These are phyloP conservation scores for Lenwebbia sp. DNA, from an alignment of 345 rosid genomes.

Conservation along the genomic window DNA sequence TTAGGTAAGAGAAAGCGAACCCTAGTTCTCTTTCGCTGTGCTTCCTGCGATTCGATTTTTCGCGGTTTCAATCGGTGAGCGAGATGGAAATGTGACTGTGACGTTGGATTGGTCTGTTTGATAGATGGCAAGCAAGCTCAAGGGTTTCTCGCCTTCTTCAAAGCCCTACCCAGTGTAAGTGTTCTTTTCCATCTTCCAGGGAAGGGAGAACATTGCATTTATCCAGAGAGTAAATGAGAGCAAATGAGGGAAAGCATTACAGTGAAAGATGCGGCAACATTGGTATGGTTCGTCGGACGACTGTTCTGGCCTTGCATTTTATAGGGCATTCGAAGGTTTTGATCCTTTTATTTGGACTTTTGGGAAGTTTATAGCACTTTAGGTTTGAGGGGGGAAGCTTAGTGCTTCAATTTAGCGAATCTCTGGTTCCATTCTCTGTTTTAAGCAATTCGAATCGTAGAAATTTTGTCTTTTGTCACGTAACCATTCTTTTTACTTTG, in stretches of 20 bases:
- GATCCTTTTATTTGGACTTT: background rate
- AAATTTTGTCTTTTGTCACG: background rate
- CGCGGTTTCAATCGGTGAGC: background rate
- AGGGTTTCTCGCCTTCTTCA: constrained; percentile 95
- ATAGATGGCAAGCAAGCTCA: constrained; percentile 91
- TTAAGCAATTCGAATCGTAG: background rate
- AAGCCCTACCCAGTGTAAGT: constrained; percentile 73
- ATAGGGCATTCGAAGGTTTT: background rate
- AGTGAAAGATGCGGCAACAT: background rate
- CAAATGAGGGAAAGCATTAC: background rate
- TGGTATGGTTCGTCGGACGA: background rate
- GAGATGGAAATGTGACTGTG: background rate
- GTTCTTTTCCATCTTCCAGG: background rate
- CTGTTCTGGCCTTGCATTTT: background rate
- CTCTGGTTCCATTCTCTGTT: background rate
- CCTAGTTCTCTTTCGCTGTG: background rate
- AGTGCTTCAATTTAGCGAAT: background rate
- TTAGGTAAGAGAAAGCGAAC: constrained; percentile 44
- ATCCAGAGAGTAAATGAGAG: background rate
- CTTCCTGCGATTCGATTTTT: background rate
- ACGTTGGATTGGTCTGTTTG: background rate
- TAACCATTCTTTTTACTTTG: background rate
- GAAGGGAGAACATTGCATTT: background rate
- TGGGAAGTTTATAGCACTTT: background rate
- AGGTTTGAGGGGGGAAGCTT: background rate